Evolutionary conservation across 768 basidiomycete species (phyloP).

Genomic region (Cystofilobasidium ferigula): DNA sequence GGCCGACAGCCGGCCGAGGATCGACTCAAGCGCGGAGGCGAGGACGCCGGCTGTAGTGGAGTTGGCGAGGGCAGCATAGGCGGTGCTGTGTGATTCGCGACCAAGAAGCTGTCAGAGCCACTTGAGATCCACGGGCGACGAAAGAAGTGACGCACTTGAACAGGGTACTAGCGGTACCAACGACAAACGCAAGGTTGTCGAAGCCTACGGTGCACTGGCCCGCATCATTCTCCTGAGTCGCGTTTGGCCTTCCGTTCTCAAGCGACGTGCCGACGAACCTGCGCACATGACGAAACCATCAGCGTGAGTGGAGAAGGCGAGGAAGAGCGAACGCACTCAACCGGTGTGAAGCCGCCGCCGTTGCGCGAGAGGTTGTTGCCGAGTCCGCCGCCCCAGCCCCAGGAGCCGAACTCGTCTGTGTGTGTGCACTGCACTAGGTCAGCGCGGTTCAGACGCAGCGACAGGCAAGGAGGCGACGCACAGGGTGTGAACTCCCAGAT

Average conservation of each 20-base stretch:
- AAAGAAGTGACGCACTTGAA: slow-evolving; percentile 29
- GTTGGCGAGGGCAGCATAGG: slow-evolving; percentile 26
- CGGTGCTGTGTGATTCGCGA: slow-evolving; percentile 8
- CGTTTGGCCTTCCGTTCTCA: slow-evolving; percentile 48
- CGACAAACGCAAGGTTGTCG: slow-evolving; percentile 47
- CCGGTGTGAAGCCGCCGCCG: slow-evolving; percentile 50
- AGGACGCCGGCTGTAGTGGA: slow-evolving; percentile 30
- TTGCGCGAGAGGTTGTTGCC: slow-evolving; percentile 37
- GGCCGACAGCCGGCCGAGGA: slow-evolving; percentile 30
- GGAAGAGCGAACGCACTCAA: not conserved
- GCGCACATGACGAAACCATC: slow-evolving; percentile 23
- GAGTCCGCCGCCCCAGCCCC: slow-evolving; percentile 28
- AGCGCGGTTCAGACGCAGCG: slow-evolving; percentile 23
- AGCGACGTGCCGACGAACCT: slow-evolving; percentile 51
- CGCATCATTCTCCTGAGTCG: slow-evolving; percentile 40
- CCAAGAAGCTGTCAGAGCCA: not conserved
- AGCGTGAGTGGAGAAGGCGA: not conserved
- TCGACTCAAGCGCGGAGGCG: slow-evolving; percentile 29
- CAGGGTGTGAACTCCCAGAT: slow-evolving; percentile 35
- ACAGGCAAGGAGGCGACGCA: slow-evolving; percentile 28
- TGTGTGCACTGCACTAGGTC: not conserved
- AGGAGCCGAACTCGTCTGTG: slow-evolving; percentile 35
- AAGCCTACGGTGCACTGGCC: slow-evolving; percentile 56
- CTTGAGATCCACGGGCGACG: slow-evolving; percentile 1
- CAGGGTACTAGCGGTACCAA: not conserved